Evolutionary conservation across 495 filamentous ascomycete species (phyloP), one percentile per base, ranked within the genome.

Genomic region (Staphylotrichum longicolle): DNA sequence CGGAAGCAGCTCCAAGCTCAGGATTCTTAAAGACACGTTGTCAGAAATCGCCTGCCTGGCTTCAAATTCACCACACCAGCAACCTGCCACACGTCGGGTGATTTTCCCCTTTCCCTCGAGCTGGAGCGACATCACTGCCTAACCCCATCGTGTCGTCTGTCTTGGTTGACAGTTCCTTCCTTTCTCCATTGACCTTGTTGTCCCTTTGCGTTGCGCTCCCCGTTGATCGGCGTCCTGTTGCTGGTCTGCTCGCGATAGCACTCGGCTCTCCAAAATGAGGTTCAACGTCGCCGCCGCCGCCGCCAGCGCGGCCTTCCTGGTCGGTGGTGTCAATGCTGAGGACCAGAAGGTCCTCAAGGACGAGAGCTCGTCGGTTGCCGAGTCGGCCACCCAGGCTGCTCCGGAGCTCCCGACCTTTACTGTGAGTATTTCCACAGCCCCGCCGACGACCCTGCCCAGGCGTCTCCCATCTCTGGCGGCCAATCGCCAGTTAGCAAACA

Each of bases 351-450:
- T 78, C 56, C 66, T 80, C 52, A 75, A 70, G 66, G 75, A 80
- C 37, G 77, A 77, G 59, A 72, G 64, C 68, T 73, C 67, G 65
- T 69, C 70, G 14, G 68, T 68, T 58, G 67, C 72, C 27, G 78
- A 83, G 70, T 77, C 85, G 12, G 82, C 89, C 32, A 77, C 83
- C 45, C 78, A 86, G 60, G 78, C 80, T 32, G 75, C 77, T 47
- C 65, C 73, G 46, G 81, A 86, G 72, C 85, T 88, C 67, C 92
- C 94, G 30, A 91, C 87, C 52, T 97, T 96, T 74, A 96, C 93
- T 58, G 93, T 96, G 79, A 80, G 91, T 66, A 40, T 52, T 57
- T 3, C 47, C 44, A 32, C 3, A 11, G 10, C 14, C 15, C 41
- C 56, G 46, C 51, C 45, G 10, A 48, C 79, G 45, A 44, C 53